Percentiles rank a stretch among this genome's conserved stretches.
These are phyloP conservation scores for Voacanga thouarsii DNA, from an alignment of 257 asterid genomes.

Conservation along the genomic window DNA sequence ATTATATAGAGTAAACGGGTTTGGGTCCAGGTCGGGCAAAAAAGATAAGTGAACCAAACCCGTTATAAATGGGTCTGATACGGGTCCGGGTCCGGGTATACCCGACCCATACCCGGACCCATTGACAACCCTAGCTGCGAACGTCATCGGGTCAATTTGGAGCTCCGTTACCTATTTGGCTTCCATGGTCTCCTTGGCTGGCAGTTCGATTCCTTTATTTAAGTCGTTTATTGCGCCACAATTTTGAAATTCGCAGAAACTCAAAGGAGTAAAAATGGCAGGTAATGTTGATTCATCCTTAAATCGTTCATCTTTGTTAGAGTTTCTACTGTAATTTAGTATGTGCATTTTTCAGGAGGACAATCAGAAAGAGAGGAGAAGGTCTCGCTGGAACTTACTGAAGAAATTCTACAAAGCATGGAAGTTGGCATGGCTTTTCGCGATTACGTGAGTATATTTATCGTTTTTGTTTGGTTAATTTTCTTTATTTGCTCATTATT, in stretches of 20 bases:
- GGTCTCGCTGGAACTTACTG: constrained; percentile 78
- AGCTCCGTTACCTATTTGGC: too few species aligned
- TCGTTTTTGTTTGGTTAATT: neutral
- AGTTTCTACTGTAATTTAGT: neutral
- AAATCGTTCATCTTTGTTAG: neutral
- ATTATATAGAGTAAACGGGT: too few species aligned
- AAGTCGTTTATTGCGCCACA: neutral
- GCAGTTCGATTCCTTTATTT: neutral
- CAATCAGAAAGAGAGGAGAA: constrained; percentile 70
- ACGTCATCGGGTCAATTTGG: too few species aligned
- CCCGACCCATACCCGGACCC: too few species aligned
- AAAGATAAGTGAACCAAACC: too few species aligned
- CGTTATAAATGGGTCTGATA: too few species aligned
- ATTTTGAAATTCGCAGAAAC: neutral
- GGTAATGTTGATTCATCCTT: constrained; percentile 15
- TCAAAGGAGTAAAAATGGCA: constrained; percentile 20
- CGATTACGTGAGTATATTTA: constrained; percentile 50
- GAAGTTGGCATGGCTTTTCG: constrained; percentile 98
- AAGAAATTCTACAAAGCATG: constrained; percentile 93
- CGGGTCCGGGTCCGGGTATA: too few species aligned
- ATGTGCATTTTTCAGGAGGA: constrained; percentile 41
- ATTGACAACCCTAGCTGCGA: too few species aligned
- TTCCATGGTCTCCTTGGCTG: too few species aligned
- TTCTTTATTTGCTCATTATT: neutral
- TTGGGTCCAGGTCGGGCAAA: too few species aligned